phyloP scores from a whole-genome alignment of 202 grass and related monocot genomes.

The Carex arenaria region DNA sequence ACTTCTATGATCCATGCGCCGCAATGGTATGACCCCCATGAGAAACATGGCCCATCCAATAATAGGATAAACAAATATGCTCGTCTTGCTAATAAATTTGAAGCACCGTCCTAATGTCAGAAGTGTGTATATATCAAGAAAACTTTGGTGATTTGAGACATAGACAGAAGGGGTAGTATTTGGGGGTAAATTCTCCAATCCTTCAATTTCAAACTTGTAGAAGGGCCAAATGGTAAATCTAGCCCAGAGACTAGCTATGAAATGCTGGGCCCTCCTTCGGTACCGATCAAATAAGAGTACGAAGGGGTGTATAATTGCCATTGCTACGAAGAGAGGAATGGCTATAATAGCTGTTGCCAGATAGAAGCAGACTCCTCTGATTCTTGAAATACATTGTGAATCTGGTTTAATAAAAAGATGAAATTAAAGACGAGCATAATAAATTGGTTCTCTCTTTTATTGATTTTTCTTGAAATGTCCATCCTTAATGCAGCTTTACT shows the following conservation, averaged over 20 bases:
- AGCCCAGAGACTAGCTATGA: conserved; percentile 84
- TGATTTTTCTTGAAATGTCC: background rate
- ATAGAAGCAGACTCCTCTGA: conserved; percentile 79
- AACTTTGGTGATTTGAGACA: conserved; percentile 97
- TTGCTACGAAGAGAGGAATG: conserved; percentile 61
- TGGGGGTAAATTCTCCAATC: conserved; percentile 72
- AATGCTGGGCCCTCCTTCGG: conserved; percentile 59
- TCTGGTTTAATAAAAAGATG: conserved; percentile 41
- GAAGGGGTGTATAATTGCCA: conserved; percentile 68
- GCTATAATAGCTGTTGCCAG: conserved; percentile 51
- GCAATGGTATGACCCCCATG: conserved; percentile 79
- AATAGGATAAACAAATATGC: conserved; percentile 89
- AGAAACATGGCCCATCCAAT: conserved; percentile 98
- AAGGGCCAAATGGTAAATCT: conserved; percentile 67
- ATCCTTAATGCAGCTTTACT: background rate
- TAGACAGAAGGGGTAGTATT: conserved; percentile 62
- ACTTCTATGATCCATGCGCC: conserved; percentile 80
- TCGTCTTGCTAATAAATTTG: conserved; percentile 99
- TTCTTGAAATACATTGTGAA: conserved; percentile 44
- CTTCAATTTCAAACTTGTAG: conserved; percentile 87
- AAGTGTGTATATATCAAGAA: conserved; percentile 94
- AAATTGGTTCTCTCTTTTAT: background rate
- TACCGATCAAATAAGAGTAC: conserved; percentile 72
- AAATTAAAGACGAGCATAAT: conserved; percentile 22
- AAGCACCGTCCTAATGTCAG: conserved; percentile 74